A percentile compares a stretch with the other conserved stretches of the same genome.
These are phyloP conservation scores for Shiraia sp. DNA, from an alignment of 2,329 filamentous ascomycete species.

Conservation along the genomic window DNA sequence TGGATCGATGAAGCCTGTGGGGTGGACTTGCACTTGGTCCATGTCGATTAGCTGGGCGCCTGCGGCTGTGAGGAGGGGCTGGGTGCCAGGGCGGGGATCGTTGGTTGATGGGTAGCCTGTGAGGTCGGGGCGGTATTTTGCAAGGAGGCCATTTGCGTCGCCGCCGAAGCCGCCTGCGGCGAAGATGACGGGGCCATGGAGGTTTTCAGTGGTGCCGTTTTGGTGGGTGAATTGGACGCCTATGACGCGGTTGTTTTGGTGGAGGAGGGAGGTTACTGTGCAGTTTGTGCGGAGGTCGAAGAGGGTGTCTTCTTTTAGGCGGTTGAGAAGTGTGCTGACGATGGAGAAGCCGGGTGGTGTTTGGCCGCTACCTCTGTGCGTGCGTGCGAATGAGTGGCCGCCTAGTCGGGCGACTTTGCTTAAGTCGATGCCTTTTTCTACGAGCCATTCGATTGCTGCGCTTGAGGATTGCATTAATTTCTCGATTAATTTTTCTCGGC, in stretches of 20 bases:
- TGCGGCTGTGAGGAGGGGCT: slow-evolving; percentile 47
- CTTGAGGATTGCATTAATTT: slow-evolving; percentile 55
- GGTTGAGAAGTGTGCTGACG: slow-evolving; percentile 57
- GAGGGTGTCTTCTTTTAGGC: slow-evolving; percentile 52
- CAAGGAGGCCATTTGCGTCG: slow-evolving; percentile 61
- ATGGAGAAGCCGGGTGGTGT: slow-evolving; percentile 64
- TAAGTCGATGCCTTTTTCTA: slow-evolving; percentile 61
- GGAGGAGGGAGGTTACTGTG: slow-evolving; percentile 58
- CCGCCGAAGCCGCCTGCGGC: slow-evolving; percentile 66
- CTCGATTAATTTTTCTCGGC: slow-evolving; percentile 52
- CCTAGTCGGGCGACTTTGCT: slow-evolving; percentile 62
- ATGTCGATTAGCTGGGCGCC: slow-evolving; percentile 52
- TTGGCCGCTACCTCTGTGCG: slow-evolving; percentile 61
- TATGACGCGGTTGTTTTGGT: slow-evolving; percentile 43
- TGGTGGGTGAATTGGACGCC: slow-evolving; percentile 57
- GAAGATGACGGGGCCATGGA: slow-evolving; percentile 62
- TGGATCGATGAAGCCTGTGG: slow-evolving; percentile 66
- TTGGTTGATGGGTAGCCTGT: slow-evolving; percentile 65
- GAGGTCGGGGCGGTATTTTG: slow-evolving; percentile 62
- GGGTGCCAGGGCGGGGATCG: slow-evolving; percentile 60
- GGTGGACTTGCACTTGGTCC: slow-evolving; percentile 64
- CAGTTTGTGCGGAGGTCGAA: slow-evolving; percentile 59
- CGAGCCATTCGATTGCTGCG: slow-evolving; percentile 60
- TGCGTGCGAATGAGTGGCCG: slow-evolving; percentile 61
- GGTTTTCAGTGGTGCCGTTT: slow-evolving; percentile 40